Percentiles rank a stretch among this genome's conserved stretches.
Evolutionary conservation across 2,329 filamentous ascomycete genomes (phyloP).

Genomic region (Cercospora sp.): DNA sequence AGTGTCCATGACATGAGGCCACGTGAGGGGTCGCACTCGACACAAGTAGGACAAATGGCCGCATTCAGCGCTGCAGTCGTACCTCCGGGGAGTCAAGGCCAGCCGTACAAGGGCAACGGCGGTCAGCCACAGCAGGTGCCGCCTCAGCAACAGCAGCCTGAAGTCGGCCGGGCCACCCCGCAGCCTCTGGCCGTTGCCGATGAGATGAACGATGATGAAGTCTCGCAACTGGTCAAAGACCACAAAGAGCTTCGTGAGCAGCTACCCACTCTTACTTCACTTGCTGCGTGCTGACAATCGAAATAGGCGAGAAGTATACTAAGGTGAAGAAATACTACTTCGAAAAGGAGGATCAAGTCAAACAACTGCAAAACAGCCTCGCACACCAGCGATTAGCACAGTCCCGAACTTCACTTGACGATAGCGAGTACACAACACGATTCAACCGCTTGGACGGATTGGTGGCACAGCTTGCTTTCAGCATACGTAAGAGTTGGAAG

Average conservation of each 20-base stretch:
- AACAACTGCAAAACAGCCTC: slow-evolving; percentile 94
- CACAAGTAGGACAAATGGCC: slow-evolving; percentile 33
- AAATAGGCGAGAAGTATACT: slow-evolving; percentile 88
- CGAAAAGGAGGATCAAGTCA: slow-evolving; percentile 84
- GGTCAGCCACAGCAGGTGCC: slow-evolving; percentile 29
- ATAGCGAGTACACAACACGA: slow-evolving; percentile 86
- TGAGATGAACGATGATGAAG: slow-evolving; percentile 51
- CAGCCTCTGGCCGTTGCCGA: slow-evolving; percentile 42
- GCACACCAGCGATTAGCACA: slow-evolving; percentile 94
- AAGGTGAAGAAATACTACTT: slow-evolving; percentile 98
- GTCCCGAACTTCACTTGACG: slow-evolving; percentile 90
- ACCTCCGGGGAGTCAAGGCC: slow-evolving; percentile 47
- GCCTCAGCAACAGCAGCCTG: slow-evolving; percentile 32
- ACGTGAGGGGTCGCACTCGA: slow-evolving; percentile 31
- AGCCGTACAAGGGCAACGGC: slow-evolving; percentile 40
- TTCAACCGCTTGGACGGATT: slow-evolving; percentile 91
- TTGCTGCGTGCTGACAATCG: slow-evolving; percentile 21
- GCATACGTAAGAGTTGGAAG: slow-evolving; percentile 93
- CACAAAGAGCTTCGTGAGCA: slow-evolving; percentile 52
- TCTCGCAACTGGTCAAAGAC: slow-evolving; percentile 50
- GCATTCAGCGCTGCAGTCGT: slow-evolving; percentile 50
- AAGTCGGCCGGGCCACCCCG: slow-evolving; percentile 42
- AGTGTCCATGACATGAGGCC: slow-evolving; percentile 37
- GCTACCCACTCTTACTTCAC: neutral
- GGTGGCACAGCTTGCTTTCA: slow-evolving; percentile 92